Evolutionary conservation across 257 asterid genomes (phyloP), one percentile per base, ranked within the genome.

Genomic region (Solanum rostratum): DNA sequence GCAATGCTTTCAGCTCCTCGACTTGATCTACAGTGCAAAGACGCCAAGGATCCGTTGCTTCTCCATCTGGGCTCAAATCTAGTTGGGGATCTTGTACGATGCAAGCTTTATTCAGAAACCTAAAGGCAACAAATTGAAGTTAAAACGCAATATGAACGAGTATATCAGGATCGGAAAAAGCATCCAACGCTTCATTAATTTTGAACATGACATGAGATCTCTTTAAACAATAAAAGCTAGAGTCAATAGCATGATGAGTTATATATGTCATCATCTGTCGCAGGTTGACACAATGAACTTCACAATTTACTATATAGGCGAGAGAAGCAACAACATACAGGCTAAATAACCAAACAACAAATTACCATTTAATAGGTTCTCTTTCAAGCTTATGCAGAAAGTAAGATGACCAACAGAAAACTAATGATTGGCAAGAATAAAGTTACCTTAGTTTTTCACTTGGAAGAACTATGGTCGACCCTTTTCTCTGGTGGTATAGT

Each of bases 31-130:
- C 90, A 3, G 92, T 95, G 89, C 98, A 94, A 29, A 91, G 91
- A 12, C 85, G 86, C 95, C 98, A 89, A 0, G 93, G 90, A 60
- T 93, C 85, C 50, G 39, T 81, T 19, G 94, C 88, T 78, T 20
- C 65, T 16, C 95, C 93, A 16, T 90, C 88, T 4, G 84, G 39
- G 15, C 85, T 86, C 63, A 89, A 63, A 52, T 91, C 97, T n/a
- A 30, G 74, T 24, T 46, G 84, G 4, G 88, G 88, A 85, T 92
- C 92, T 84, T 57, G 81, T 13, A 93, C 69, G 45, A 92, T 79
- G 90, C 99, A 95, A 4, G 97, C 97, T 86, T 92, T 93, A 50
- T 94, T 95, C 29, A 93, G 91, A 74, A 88, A 90, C 97, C 98
- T 95, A 12, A 78, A 71, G 57, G 81, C 33, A 27, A n/a, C 3